Percentiles rank a stretch among this genome's conserved stretches.
These are phyloP conservation scores for Fusarium camptoceras DNA, from an alignment of 2,329 filamentous ascomycete species.

Conservation along the genomic window DNA sequence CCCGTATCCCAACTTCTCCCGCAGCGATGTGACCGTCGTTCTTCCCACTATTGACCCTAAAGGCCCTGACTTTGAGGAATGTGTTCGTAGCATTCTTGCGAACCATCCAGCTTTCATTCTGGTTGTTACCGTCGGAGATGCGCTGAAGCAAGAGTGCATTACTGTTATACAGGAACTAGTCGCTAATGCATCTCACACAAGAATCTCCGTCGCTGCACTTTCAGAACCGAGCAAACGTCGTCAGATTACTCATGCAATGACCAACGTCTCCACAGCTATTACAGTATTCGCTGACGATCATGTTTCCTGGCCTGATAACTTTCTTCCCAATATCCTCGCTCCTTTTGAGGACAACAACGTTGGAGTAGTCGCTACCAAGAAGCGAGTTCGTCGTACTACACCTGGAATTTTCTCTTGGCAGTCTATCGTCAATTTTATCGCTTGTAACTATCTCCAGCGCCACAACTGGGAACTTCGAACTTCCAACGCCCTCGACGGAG, in stretches of 20 bases:
- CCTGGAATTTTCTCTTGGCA: conserved; percentile 44
- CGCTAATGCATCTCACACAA: conserved; percentile 12
- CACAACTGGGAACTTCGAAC: conserved; percentile 72
- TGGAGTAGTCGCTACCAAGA: conserved; percentile 68
- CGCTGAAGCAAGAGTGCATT: conserved; percentile 38
- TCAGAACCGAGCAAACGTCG: conserved; percentile 59
- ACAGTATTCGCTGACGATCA: conserved; percentile 64
- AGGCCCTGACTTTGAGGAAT: conserved; percentile 55
- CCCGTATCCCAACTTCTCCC: conserved; percentile 47
- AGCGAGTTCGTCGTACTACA: conserved; percentile 59
- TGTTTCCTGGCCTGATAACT: conserved; percentile 60
- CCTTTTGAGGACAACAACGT: conserved; percentile 59
- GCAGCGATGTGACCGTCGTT: conserved; percentile 61
- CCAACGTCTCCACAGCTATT: conserved; percentile 54
- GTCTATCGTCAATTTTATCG: conserved; percentile 66
- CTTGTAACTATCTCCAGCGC: conserved; percentile 68
- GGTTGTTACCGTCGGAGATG: conserved; percentile 59
- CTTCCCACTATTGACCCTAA: conserved; percentile 63
- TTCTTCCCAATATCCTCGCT: conserved; percentile 57
- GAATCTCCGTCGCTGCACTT: conserved; percentile 50
- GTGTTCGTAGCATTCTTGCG: conserved; percentile 54
- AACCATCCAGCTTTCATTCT: conserved; percentile 56
- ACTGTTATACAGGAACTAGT: conserved; percentile 18
- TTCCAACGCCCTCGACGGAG: conserved; percentile 67
- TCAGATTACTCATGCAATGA: conserved; percentile 59